Percentiles rank a stretch among this genome's conserved stretches.
Conservation (phyloP, 768 basidiomycete genomes). For the Clathrus columnatus region DNA sequence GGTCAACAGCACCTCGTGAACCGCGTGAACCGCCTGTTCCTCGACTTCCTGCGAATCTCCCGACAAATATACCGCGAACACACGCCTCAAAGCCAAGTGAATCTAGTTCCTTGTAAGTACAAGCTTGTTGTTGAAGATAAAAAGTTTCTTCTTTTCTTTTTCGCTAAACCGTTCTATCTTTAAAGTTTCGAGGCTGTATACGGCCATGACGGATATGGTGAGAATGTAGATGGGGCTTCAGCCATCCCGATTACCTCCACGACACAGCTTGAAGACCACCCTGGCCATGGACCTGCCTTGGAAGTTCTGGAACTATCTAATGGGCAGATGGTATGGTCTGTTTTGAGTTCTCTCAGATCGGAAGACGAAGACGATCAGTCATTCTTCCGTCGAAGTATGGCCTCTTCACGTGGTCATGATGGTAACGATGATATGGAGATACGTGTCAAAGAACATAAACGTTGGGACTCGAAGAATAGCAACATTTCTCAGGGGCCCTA, state of each 20-base stretch:
- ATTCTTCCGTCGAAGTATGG: constrained; percentile 34
- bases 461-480: constrained; percentile 60
- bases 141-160: neutral
- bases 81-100: constrained; percentile 13
- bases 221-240: neutral
- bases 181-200: constrained; percentile 1
- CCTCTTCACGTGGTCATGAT: constrained; percentile 23
- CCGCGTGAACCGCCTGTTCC: constrained; percentile 82
- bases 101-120: constrained; percentile 5
- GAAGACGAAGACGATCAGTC: constrained; percentile 51
- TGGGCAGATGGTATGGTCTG: constrained; percentile 79
- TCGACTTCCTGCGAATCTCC: constrained; percentile 30
- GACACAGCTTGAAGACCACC: neutral
- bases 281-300: constrained; percentile 45
- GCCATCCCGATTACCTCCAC: neutral
- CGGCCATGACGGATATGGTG: neutral
- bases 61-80: constrained; percentile 14
- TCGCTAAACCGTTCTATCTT: neutral
- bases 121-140: neutral
- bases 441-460: constrained; percentile 69
- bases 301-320: constrained; percentile 82
- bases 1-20: constrained; percentile 74
- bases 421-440: constrained; percentile 56
- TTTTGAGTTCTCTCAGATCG: constrained; percentile 68
- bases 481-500: constrained; percentile 27